phyloP scores from a whole-genome alignment of 129 eudicot genomes.

The Cynara cardunculus region DNA sequence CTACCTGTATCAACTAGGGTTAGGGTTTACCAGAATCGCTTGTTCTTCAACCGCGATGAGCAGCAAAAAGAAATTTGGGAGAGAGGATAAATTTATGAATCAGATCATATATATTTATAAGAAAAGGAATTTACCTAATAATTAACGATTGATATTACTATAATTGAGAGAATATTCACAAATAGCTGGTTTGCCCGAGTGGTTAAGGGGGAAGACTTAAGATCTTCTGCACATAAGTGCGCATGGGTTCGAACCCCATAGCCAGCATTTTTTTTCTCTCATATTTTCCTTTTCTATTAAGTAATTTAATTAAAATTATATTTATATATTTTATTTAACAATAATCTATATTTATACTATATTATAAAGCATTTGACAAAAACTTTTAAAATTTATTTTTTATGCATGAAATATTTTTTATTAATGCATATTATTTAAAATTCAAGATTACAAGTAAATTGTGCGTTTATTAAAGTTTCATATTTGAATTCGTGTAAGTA shows the following conservation, averaged over 20 bases:
- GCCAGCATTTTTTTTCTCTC: slow-evolving; percentile 48
- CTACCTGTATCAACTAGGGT: not conserved
- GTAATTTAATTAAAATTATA: too few species aligned
- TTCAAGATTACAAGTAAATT: too few species aligned
- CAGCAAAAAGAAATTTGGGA: not conserved
- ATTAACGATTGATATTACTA: rapidly evolving
- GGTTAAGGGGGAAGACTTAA: slow-evolving; percentile 97
- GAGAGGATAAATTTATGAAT: not conserved
- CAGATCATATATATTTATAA: not conserved
- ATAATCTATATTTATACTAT: too few species aligned
- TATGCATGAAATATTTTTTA: too few species aligned
- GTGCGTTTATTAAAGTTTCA: too few species aligned
- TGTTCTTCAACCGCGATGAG: not conserved
- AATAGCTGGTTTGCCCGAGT: slow-evolving; percentile 98
- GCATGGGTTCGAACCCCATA: slow-evolving; percentile 99
- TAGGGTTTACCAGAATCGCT: slow-evolving; percentile 22
- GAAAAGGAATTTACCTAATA: not conserved
- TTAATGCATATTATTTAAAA: too few species aligned
- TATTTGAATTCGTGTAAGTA: too few species aligned
- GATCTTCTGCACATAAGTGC: slow-evolving; percentile 99
- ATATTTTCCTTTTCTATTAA: too few species aligned
- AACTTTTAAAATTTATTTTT: too few species aligned
- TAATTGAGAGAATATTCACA: not conserved
- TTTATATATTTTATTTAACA: too few species aligned
- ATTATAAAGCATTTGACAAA: too few species aligned